phyloP scores from a whole-genome alignment of 208 protist species.

The Naegleria fowleri region DNA sequence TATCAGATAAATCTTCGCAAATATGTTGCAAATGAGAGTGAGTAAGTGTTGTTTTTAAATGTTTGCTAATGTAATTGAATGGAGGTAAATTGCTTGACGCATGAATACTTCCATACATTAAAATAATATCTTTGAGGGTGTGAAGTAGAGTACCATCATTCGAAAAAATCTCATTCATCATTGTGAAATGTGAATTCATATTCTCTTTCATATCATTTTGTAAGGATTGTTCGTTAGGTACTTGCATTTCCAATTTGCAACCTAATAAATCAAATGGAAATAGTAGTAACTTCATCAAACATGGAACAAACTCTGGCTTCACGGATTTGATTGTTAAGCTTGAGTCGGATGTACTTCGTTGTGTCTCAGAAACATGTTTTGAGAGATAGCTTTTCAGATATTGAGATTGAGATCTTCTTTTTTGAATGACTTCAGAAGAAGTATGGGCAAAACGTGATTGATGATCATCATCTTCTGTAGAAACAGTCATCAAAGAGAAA shows the following conservation, averaged over 20 bases:
- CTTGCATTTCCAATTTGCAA: no score
- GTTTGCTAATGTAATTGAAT: background rate
- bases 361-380: background rate
- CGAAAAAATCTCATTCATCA: background rate
- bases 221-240: background rate
- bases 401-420: background rate
- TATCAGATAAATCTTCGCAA: background rate
- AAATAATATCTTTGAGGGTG: background rate
- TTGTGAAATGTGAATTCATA: background rate
- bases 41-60: background rate
- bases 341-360: background rate
- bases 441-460: background rate
- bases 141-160: background rate
- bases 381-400: background rate
- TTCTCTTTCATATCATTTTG: background rate
- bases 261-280: background rate
- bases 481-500: background rate
- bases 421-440: background rate
- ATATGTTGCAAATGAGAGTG: background rate
- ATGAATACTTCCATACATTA: background rate
- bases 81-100: background rate
- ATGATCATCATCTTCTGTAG: background rate
- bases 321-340: background rate
- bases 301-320: background rate
- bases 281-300: background rate